A percentile compares a stretch with the other conserved stretches of the same genome.
These are phyloP conservation scores for Bipolaris gigantea DNA, from an alignment of 2,329 filamentous ascomycete genomes.

Conservation along the genomic window DNA sequence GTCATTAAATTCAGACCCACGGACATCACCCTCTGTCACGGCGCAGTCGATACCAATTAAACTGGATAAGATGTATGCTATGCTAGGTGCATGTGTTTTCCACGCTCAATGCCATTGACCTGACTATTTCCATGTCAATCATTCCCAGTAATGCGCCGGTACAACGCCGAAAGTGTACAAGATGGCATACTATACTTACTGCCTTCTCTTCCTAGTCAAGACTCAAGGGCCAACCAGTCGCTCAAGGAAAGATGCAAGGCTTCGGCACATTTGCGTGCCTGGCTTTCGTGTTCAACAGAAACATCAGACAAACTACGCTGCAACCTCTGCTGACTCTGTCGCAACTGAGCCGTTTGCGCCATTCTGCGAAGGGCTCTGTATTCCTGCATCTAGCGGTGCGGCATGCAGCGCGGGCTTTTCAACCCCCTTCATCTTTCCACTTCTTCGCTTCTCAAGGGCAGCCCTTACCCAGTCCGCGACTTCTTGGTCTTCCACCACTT, in stretches of 20 bases:
- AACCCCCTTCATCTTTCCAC: conserved; percentile 53
- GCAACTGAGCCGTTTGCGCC: conserved; percentile 28
- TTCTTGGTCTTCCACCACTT: conserved; percentile 68
- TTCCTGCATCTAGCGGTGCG: conserved; percentile 72
- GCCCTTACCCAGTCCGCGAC: conserved; percentile 82
- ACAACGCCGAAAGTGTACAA: conserved; percentile 6
- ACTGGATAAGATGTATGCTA: conserved; percentile 15
- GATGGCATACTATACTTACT: not conserved
- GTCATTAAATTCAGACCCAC: not conserved
- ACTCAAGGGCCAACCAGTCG: not conserved
- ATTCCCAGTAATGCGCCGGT: conserved; percentile 23
- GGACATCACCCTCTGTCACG: not conserved
- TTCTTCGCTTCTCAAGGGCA: conserved; percentile 68
- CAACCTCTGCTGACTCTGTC: conserved; percentile 22
- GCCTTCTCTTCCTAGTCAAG: not conserved
- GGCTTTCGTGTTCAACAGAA: not conserved
- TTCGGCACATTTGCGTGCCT: not conserved
- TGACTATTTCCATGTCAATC: conserved; percentile 21
- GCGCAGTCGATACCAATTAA: conserved; percentile 1
- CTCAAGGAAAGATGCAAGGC: not conserved
- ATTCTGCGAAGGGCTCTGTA: conserved; percentile 48
- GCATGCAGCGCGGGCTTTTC: conserved; percentile 83
- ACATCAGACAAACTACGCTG: conserved; percentile 10
- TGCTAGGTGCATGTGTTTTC: conserved; percentile 25
- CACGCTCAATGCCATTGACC: conserved; percentile 17